phyloP scores from a whole-genome alignment of 129 eudicot species.

The Heracleum sosnowskyi region DNA sequence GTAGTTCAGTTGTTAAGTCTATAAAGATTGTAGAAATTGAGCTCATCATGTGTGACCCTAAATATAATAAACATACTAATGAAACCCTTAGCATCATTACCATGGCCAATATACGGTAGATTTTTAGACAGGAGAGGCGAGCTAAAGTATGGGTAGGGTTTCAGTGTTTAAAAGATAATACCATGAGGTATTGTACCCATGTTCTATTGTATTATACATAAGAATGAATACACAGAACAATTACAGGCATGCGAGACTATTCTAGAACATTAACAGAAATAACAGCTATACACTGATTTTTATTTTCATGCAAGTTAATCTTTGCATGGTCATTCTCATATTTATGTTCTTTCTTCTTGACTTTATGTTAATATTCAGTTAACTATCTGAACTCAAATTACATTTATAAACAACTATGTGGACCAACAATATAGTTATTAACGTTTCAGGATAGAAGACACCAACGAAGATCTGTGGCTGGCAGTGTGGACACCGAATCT shows the following conservation, averaged over 20 bases:
- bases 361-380: not conserved
- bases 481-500: conserved; percentile 61
- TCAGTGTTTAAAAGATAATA: not conserved
- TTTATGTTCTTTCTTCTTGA: not conserved
- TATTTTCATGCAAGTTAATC: not conserved
- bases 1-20: not conserved
- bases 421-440: not conserved
- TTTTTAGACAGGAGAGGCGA: not conserved
- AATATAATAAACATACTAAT: not conserved
- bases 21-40: not conserved
- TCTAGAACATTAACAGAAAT: not conserved
- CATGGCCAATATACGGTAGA: not conserved
- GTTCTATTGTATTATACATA: not conserved
- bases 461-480: conserved; percentile 54
- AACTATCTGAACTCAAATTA: not conserved
- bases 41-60: not conserved
- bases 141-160: not conserved
- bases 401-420: not conserved
- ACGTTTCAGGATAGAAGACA: conserved; percentile 70
- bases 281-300: not conserved
- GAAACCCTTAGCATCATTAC: not conserved
- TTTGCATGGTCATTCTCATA: not conserved
- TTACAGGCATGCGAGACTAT: not conserved
- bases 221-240: not conserved
- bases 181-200: not conserved